Percentiles rank a stretch among this genome's conserved stretches.
Conservation (phyloP, 2,329 filamentous ascomycete genomes). For the Gyromitra esculenta region DNA sequence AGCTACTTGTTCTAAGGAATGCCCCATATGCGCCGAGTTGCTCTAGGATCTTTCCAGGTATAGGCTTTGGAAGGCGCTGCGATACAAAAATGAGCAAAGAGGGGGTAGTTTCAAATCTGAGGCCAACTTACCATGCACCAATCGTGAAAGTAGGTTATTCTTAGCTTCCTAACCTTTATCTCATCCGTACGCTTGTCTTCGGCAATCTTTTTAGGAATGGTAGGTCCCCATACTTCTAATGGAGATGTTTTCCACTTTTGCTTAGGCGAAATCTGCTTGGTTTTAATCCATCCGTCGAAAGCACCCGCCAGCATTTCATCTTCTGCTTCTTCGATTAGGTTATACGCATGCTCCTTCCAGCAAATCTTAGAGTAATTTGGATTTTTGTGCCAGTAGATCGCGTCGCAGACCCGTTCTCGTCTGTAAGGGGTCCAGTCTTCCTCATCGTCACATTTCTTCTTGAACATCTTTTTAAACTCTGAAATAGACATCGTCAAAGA, state of each 20-base stretch:
- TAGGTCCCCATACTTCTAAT: slow-evolving; percentile 27
- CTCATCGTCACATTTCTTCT: slow-evolving; percentile 40
- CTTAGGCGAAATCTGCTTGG: slow-evolving; percentile 19
- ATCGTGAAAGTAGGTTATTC: slow-evolving; percentile 21
- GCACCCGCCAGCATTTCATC: slow-evolving; percentile 28
- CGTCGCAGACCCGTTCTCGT: slow-evolving; percentile 29
- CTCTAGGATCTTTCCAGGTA: slow-evolving; percentile 19
- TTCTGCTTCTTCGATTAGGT: slow-evolving; percentile 37
- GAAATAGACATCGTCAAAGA: slow-evolving; percentile 39
- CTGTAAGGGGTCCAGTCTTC: slow-evolving; percentile 39
- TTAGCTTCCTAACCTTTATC: slow-evolving; percentile 8
- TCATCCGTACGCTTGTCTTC: slow-evolving; percentile 28
- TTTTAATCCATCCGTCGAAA: slow-evolving; percentile 33
- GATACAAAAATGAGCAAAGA: slow-evolving; percentile 19
- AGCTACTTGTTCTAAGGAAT: slow-evolving; percentile 22
- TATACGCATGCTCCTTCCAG: slow-evolving; percentile 42
- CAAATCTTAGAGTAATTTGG: slow-evolving; percentile 37
- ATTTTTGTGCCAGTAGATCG: slow-evolving; percentile 35
- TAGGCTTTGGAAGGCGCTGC: slow-evolving; percentile 31
- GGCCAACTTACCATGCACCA: slow-evolving; percentile 39
- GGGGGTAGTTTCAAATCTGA: background rate
- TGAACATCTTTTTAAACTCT: slow-evolving; percentile 41
- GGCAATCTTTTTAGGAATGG: slow-evolving; percentile 23
- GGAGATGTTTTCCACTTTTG: slow-evolving; percentile 18
- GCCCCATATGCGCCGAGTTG: slow-evolving; percentile 19